A percentile compares a stretch with the other conserved stretches of the same genome.
phyloP scores from a whole-genome alignment of 2,329 filamentous ascomycete species.

The Chaetomiaceae sp. region DNA sequence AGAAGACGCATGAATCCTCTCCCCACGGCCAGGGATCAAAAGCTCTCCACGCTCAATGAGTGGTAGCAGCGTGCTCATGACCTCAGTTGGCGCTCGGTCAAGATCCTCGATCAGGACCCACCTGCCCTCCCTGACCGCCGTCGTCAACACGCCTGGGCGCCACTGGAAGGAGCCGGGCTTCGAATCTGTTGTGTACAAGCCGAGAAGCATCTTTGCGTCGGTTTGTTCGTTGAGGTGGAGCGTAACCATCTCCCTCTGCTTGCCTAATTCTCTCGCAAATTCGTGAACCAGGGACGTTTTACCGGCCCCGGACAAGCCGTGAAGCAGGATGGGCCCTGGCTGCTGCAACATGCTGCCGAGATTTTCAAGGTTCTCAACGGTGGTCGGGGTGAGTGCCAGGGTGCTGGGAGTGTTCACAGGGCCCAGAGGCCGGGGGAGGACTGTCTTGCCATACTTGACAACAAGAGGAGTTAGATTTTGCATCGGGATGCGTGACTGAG shows the following conservation, averaged over 20 bases:
- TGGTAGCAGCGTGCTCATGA: conserved; percentile 87
- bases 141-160: conserved; percentile 88
- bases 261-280: conserved; percentile 73
- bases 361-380: conserved; percentile 63
- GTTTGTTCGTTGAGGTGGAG: conserved; percentile 97
- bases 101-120: conserved; percentile 98
- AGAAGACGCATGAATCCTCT: conserved; percentile 74
- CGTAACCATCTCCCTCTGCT: conserved; percentile 79
- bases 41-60: conserved; percentile 91
- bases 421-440: conserved; percentile 62
- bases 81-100: conserved; percentile 88
- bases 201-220: conserved; percentile 92
- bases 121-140: conserved; percentile 85
- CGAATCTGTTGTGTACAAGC: conserved; percentile 85
- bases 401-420: conserved; percentile 43
- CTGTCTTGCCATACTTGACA: conserved; percentile 59
- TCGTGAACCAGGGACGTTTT: conserved; percentile 87
- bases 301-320: conserved; percentile 79
- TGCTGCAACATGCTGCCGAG: conserved; percentile 65
- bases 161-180: conserved; percentile 87
- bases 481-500: conserved; percentile 19
- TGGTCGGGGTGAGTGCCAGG: conserved; percentile 69
- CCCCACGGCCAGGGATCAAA: conserved; percentile 81
- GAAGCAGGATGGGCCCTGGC: conserved; percentile 69
- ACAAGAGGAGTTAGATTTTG: conserved; percentile 55